These are phyloP conservation scores for Wallacemonas sp. DNA, from an alignment of 208 protist genomes.

Conservation along the genomic window DNA sequence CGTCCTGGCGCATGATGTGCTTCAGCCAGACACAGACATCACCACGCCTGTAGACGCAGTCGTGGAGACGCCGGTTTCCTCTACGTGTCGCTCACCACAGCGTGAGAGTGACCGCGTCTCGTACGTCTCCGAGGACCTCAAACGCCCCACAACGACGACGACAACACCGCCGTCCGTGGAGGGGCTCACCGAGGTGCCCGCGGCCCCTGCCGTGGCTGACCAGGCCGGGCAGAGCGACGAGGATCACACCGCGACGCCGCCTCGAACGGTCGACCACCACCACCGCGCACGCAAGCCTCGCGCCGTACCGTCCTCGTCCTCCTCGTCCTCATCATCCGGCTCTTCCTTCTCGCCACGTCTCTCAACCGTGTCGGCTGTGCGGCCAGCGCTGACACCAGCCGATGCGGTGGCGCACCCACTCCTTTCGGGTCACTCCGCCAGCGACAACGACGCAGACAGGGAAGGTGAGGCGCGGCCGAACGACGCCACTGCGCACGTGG, in stretches of 20 bases:
- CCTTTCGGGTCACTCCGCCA: neutral
- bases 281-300: too few species aligned
- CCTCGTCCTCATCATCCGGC: neutral
- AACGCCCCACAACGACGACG: too few species aligned
- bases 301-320: neutral
- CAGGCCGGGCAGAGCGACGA: neutral
- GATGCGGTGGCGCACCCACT: neutral
- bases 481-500: too few species aligned
- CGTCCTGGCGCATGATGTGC: neutral
- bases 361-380: neutral
- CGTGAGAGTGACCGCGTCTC: slow-evolving; percentile 6
- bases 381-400: neutral
- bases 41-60: neutral
- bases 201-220: neutral
- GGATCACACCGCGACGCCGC: neutral
- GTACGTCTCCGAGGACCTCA: slow-evolving; percentile 8
- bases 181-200: neutral
- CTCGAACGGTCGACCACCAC: neutral
- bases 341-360: neutral
- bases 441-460: neutral
- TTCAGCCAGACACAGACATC: neutral
- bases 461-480: too few species aligned
- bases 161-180: neutral
- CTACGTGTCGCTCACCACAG: neutral
- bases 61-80: neutral